These are phyloP conservation scores for Mortierella sp. DNA, from an alignment of 371 early-diverging fungal species.

Conservation along the genomic window DNA sequence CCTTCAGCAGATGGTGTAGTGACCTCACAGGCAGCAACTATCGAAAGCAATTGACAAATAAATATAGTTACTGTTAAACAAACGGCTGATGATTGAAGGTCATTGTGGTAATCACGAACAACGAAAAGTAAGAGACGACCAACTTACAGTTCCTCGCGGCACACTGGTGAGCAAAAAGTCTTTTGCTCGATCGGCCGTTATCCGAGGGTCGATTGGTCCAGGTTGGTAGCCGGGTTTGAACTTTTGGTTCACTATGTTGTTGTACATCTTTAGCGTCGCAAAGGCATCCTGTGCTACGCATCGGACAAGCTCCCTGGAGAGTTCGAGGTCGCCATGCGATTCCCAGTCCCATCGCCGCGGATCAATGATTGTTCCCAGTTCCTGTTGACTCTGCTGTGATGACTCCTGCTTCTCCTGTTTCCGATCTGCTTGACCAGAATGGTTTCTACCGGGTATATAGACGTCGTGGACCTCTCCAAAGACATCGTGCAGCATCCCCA, in stretches of 20 bases:
- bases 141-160: slow-evolving; percentile 51
- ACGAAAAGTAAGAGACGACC: not conserved
- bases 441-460: slow-evolving; percentile 50
- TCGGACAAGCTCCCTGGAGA: slow-evolving; percentile 40
- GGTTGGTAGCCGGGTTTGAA: slow-evolving; percentile 39
- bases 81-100: not conserved
- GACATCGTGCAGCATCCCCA: slow-evolving; percentile 40
- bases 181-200: slow-evolving; percentile 3
- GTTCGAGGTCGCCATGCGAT: slow-evolving; percentile 40
- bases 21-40: slow-evolving; percentile 47
- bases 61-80: not conserved
- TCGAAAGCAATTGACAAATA: not conserved
- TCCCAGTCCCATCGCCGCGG: slow-evolving; percentile 57
- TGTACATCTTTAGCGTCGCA: slow-evolving; percentile 29
- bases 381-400: slow-evolving; percentile 3
- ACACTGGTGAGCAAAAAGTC: slow-evolving; percentile 41
- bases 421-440: not conserved
- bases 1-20: slow-evolving; percentile 48
- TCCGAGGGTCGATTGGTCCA: slow-evolving; percentile 5
- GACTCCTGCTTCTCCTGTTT: not conserved
- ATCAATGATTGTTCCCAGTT: slow-evolving; percentile 35
- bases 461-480: slow-evolving; percentile 47
- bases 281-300: slow-evolving; percentile 55
- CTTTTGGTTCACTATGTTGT: slow-evolving; percentile 31
- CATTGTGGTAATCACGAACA: not conserved